Base-by-base conservation (phyloP, 2,329 filamentous ascomycete species). In the Magnaporthales sp. region DNA sequence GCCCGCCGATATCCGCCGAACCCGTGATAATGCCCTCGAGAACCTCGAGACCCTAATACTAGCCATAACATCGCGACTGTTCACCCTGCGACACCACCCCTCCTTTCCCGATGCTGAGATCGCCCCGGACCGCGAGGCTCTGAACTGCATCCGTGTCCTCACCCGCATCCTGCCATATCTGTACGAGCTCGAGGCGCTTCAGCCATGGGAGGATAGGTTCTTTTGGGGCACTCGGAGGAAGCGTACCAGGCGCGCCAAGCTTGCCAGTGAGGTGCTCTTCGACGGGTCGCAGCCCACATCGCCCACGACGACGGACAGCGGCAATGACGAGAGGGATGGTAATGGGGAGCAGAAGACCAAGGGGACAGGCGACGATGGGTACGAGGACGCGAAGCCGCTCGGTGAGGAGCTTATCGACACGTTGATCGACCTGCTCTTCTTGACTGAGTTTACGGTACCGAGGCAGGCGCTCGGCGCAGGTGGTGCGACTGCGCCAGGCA, bases 401-500 rank as follows among this genome's bases (percentile, higher is more conserved):
- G 95, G 91, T 1, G 93, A 97, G 76, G 93, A 97, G 78, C 82
- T 99, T 67, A 90, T 98, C 70, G 94, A 98, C 74, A 93, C 92
- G 0, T 81, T 98, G 65, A 80, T 95, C 68, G 93, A 97, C 74
- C 80, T 98, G 66, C 84, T 98, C 58, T 99, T 99, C 84, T 97
- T 92, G 76, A 89, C 91, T 9, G 91, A 93, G 66, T 90, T 99
- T 73, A 97, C 94, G 0, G 84, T 97, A 19, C 91, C 94, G 10
- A 86, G 83, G 67, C 85, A 91, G 58, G 83, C 87, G 15, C 84
- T 19, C 38, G 15, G 15, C 38, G n/a, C n/a, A n/a, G n/a, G n/a
- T 8, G 38, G 38, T n/a, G 38, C 38, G 3, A 10, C 38, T 15
- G 19, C 38, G 38, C 15, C 88, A 67, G 86, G 87, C 66, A 92